Percentiles rank a stretch among this genome's conserved stretches.
Evolutionary conservation across 352 stramenopile genomes (phyloP).

Genomic region (Pythium aristosporum): DNA sequence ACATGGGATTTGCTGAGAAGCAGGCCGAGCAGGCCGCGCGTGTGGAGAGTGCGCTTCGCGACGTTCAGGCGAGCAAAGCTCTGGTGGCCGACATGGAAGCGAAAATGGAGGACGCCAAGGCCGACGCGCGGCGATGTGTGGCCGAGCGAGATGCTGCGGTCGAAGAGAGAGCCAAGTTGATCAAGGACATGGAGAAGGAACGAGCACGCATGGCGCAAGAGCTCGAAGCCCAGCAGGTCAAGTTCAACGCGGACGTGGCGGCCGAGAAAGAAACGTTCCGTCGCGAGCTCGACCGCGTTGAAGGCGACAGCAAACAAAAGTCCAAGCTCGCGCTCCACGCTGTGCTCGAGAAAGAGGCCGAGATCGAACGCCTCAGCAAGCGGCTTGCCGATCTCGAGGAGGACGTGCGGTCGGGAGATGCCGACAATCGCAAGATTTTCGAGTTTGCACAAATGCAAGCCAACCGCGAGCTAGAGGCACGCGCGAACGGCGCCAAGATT

Average conservation of each 20-base stretch:
- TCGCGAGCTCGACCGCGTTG: constrained; percentile 61
- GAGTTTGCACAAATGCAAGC: constrained; percentile 85
- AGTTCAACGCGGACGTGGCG: constrained; percentile 32
- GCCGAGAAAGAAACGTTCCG: constrained; percentile 47
- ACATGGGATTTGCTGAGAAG: constrained; percentile 81
- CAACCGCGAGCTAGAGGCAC: constrained; percentile 68
- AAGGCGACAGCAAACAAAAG: constrained; percentile 81
- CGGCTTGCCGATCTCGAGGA: constrained; percentile 75
- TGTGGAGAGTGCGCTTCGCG: constrained; percentile 66
- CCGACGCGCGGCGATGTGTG: constrained; percentile 52
- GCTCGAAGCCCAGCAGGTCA: constrained; percentile 31
- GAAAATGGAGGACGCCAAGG: constrained; percentile 55
- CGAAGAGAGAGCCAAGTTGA: constrained; percentile 32
- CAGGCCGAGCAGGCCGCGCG: constrained; percentile 74
- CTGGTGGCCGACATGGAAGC: constrained; percentile 44
- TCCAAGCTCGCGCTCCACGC: constrained; percentile 82
- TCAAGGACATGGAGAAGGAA: constrained; percentile 46
- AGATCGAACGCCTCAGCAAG: constrained; percentile 55
- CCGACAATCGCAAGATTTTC: constrained; percentile 87
- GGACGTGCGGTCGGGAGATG: constrained; percentile 79
- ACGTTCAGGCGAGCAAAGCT: constrained; percentile 45
- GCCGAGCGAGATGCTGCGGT: constrained; percentile 50
- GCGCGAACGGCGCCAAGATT: constrained; percentile 53
- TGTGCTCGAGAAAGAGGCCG: constrained; percentile 76
- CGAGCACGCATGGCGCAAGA: constrained; percentile 35